phyloP scores from a whole-genome alignment of 2,329 filamentous ascomycete genomes.

The Ophiostoma fasciatum region DNA sequence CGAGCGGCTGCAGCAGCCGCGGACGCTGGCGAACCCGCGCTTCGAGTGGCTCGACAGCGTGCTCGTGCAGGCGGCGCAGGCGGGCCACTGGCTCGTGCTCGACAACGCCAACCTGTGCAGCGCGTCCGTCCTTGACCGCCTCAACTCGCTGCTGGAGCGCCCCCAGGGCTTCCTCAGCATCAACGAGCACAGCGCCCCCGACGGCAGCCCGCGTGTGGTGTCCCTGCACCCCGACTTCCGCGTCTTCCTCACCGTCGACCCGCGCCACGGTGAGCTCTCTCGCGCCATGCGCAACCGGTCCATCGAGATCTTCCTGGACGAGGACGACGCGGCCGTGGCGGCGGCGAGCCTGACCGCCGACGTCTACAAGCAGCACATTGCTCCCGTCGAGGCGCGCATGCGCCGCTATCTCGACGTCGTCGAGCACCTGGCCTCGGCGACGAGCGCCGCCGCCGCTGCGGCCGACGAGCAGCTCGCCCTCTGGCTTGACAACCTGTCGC shows the following conservation, averaged over 20 bases:
- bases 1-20: slow-evolving; percentile 34
- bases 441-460: slow-evolving; percentile 8
- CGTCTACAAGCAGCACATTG: slow-evolving; percentile 24
- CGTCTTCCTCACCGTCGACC: slow-evolving; percentile 87
- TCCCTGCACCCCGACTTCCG: slow-evolving; percentile 75
- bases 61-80: slow-evolving; percentile 71
- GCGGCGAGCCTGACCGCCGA: slow-evolving; percentile 18
- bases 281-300: slow-evolving; percentile 93
- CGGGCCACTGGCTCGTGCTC: slow-evolving; percentile 83
- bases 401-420: slow-evolving; percentile 29
- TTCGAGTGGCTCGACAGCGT: slow-evolving; percentile 97
- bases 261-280: slow-evolving; percentile 82
- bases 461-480: slow-evolving; percentile 19
- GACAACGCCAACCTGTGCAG: slow-evolving; percentile 97
- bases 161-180: slow-evolving; percentile 77
- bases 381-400: slow-evolving; percentile 33
- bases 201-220: slow-evolving; percentile 68
- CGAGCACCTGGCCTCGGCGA: slow-evolving; percentile 20
- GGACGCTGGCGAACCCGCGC: slow-evolving; percentile 53
- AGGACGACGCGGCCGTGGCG: too few species aligned
- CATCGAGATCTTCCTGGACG: slow-evolving; percentile 68
- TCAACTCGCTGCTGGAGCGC: slow-evolving; percentile 80
- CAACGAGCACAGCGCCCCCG: slow-evolving; percentile 77
- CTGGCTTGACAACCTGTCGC: slow-evolving; percentile 32
- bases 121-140: slow-evolving; percentile 79